These are phyloP conservation scores for Suillus decipiens DNA, from an alignment of 768 basidiomycete species.

Conservation along the genomic window DNA sequence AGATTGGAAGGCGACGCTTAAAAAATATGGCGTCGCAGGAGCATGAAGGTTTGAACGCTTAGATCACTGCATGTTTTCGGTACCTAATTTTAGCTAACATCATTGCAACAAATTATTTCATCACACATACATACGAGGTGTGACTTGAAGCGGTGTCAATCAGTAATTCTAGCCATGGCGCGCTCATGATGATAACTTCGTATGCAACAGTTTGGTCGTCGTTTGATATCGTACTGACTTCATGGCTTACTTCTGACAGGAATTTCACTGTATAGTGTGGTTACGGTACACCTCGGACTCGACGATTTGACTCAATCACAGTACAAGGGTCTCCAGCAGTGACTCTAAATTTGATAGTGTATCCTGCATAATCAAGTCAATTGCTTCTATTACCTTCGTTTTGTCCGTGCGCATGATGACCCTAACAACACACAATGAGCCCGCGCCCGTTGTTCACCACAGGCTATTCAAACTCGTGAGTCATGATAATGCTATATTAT, in stretches of 20 bases:
- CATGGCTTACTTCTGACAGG: not conserved
- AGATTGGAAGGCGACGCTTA: constrained; percentile 61
- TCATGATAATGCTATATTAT: too few relatives aligned
- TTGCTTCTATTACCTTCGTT: too few relatives aligned
- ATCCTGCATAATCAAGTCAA: not conserved
- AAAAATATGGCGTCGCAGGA: constrained; percentile 66
- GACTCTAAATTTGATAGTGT: not conserved
- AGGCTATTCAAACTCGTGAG: too few relatives aligned
- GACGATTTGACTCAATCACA: not conserved
- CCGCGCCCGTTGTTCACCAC: too few relatives aligned
- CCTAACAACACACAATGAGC: too few relatives aligned
- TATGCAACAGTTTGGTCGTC: not conserved
- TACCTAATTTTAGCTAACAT: not conserved
- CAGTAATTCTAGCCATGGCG: not conserved
- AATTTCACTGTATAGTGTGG: not conserved
- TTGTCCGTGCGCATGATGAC: too few relatives aligned
- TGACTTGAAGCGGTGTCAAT: not conserved
- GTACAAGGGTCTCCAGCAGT: not conserved
- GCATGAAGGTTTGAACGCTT: constrained; percentile 16
- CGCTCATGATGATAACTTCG: not conserved
- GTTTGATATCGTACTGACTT: not conserved
- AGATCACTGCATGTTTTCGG: not conserved
- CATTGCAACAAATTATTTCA: not conserved
- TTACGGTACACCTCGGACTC: not conserved
- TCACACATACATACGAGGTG: not conserved